A percentile compares a stretch with the other conserved stretches of the same genome.
Evolutionary conservation across 2,329 filamentous ascomycete species (phyloP).

Genomic region (Trichoderma arundinaceum): DNA sequence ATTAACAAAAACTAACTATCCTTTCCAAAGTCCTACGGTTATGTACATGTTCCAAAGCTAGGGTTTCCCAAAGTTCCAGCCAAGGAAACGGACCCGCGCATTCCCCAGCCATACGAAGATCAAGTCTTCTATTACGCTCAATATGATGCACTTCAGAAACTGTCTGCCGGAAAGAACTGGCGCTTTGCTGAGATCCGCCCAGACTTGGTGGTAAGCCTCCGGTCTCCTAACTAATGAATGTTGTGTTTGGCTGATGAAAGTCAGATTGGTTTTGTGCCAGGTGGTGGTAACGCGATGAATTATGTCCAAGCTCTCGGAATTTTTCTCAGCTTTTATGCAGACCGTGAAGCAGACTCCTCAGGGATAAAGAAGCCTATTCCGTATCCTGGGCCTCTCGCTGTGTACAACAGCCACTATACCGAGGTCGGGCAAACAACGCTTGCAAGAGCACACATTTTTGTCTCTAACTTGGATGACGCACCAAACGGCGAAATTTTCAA

Average conservation of each 20-base stretch:
- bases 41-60: conserved; percentile 20
- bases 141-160: conserved; percentile 4
- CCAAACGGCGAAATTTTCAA: conserved; percentile 23
- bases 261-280: conserved; percentile 25
- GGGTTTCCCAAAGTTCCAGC: conserved; percentile 25
- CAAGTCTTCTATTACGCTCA: conserved; percentile 29
- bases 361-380: not conserved
- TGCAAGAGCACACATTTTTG: conserved; percentile 26
- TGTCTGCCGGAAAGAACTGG: conserved; percentile 25
- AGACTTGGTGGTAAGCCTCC: conserved; percentile 14
- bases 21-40: conserved; percentile 7
- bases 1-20: not conserved
- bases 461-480: conserved; percentile 4
- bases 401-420: conserved; percentile 12
- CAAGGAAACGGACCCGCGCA: conserved; percentile 25
- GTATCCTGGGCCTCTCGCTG: conserved; percentile 21
- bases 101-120: conserved; percentile 26
- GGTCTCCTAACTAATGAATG: not conserved
- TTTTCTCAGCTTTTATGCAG: conserved; percentile 28
- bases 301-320: conserved; percentile 20
- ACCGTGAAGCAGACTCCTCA: not conserved
- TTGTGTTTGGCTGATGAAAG: not conserved
- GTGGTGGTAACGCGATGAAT: conserved; percentile 25
- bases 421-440: conserved; percentile 23
- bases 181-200: conserved; percentile 28